Evolutionary conservation across 345 rosid genomes (phyloP), one percentile per base, ranked within the genome.

Genomic region (Populus alba): DNA sequence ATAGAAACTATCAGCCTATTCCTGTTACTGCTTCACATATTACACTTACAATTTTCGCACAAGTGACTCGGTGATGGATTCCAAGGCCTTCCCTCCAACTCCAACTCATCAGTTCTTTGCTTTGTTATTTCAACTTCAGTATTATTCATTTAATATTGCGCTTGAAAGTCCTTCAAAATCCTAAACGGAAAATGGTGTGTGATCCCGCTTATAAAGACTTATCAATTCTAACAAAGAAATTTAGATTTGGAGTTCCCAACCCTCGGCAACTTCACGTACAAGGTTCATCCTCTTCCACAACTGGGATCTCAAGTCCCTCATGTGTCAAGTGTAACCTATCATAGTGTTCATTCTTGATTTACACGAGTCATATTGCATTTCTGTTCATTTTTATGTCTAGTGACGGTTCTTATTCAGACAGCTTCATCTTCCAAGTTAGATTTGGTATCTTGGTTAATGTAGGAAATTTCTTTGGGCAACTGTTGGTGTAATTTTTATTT

Each of bases 1-100:
- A 62, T 78, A 71, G 89, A 70, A 45, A 92, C 89, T 84, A 85
- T 31, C 73, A 63, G 51, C 31, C 12, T 18, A 16, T 43, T 27
- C 79, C 17, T 45, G 51, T 45, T 45, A 45, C 4, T 45, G 17
- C 51, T 11, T 45, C 16, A 45, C 17, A 45, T 45, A 3, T 13
- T 13, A 45, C 17, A 33, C 0, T 2, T 45, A 12, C 49, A 13
- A 45, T 45, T 45, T 45, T 45, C 16, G 17, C 16, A 3, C 3
- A 45, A 45, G 17, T 45, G 27, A 27, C 27, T 27, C 27, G 1
- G 27, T 27, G 51, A 45, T 45, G 51, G 51, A 45, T 9, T 45
- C 17, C 16, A 3, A 45, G 17, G 17, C 5, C 5, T 5, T 33
- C 37, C 6, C 37, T 33, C 37, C 37, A 33, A 33, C 4, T 12